A percentile compares a stretch with the other conserved stretches of the same genome.
phyloP scores from a whole-genome alignment of 108 stramenopile species.

The Cyclotella sp. region DNA sequence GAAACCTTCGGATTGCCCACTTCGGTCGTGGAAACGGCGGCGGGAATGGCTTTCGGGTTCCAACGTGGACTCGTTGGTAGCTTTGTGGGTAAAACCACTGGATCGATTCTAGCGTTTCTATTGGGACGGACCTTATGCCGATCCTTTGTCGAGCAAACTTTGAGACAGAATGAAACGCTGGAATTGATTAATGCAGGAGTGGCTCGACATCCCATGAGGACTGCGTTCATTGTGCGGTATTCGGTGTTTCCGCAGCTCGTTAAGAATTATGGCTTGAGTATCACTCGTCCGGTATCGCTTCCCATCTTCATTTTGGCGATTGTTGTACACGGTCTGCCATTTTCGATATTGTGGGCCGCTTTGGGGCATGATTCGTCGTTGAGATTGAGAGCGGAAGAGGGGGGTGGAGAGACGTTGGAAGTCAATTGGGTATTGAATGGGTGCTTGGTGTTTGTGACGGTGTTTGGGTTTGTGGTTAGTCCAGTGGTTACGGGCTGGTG shows the following conservation, averaged over 20 bases:
- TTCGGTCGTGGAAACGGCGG: conserved; percentile 45
- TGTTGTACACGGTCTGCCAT: conserved; percentile 44
- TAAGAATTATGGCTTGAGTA: conserved; percentile 44
- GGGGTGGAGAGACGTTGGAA: conserved; percentile 17
- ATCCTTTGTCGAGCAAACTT: neutral
- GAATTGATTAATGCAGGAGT: conserved; percentile 25
- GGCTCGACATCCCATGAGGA: conserved; percentile 27
- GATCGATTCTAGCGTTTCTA: conserved; percentile 42
- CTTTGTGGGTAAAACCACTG: conserved; percentile 39
- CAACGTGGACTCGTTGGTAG: conserved; percentile 25
- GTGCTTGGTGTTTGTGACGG: conserved; percentile 40
- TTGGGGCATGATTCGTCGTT: conserved; percentile 40
- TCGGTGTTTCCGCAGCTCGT: conserved; percentile 48
- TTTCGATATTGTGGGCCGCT: conserved; percentile 48
- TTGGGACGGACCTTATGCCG: conserved; percentile 37
- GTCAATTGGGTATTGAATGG: conserved; percentile 26
- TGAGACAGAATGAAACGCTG: conserved; percentile 34
- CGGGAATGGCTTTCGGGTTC: conserved; percentile 50
- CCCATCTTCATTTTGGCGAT: conserved; percentile 40
- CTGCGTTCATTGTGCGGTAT: conserved; percentile 43
- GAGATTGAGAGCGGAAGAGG: conserved; percentile 31
- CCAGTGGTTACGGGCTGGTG: conserved; percentile 50
- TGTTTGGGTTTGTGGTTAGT: conserved; percentile 49
- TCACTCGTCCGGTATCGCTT: conserved; percentile 30
- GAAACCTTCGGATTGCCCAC: conserved; percentile 49